A percentile compares a stretch with the other conserved stretches of the same genome.
These are phyloP conservation scores for Penicillium paneum DNA, from an alignment of 2,329 filamentous ascomycete species.

Conservation along the genomic window DNA sequence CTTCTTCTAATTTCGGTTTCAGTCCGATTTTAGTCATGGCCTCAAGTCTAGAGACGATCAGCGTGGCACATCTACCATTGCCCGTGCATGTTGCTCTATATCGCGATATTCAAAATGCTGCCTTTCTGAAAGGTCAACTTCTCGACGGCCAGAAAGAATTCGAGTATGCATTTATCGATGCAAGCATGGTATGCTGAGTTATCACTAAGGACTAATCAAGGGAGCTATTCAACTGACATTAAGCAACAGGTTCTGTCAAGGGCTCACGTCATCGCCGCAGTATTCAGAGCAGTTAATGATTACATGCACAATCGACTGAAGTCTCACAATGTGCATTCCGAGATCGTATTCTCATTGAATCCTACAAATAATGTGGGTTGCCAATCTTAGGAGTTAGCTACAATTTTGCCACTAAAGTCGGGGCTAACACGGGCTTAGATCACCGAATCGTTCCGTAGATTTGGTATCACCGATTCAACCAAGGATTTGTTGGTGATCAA, in stretches of 20 bases:
- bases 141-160: constrained; percentile 79
- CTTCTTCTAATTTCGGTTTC: neutral
- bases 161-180: constrained; percentile 93
- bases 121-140: constrained; percentile 76
- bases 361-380: constrained; percentile 71
- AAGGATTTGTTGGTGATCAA: constrained; percentile 77
- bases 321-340: constrained; percentile 83
- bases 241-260: constrained; percentile 63
- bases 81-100: constrained; percentile 73
- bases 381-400: constrained; percentile 9
- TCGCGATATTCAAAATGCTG: constrained; percentile 70
- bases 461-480: constrained; percentile 72
- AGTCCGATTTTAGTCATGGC: constrained; percentile 14
- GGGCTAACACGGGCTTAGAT: constrained; percentile 58
- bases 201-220: neutral
- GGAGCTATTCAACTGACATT: constrained; percentile 8
- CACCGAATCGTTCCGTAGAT: constrained; percentile 82
- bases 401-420: constrained; percentile 4
- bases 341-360: constrained; percentile 77
- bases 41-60: constrained; percentile 59
- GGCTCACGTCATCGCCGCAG: constrained; percentile 69
- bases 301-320: constrained; percentile 61
- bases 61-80: constrained; percentile 72
- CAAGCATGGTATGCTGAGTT: constrained; percentile 60
- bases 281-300: constrained; percentile 72